Conservation (phyloP, 2,329 filamentous ascomycete species). For the Botrytis medusae region DNA sequence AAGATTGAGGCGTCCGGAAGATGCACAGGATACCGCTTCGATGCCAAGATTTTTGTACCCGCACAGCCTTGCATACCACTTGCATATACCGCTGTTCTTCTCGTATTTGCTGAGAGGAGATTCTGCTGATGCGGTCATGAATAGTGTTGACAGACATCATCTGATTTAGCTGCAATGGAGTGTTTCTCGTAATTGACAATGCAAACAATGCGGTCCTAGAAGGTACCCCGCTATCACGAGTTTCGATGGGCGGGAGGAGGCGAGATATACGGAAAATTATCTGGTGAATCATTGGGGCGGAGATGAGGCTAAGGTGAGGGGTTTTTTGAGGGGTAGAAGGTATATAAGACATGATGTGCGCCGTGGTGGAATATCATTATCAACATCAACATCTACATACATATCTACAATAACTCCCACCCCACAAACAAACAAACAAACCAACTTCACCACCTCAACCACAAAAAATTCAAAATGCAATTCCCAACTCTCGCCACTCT, state of each 20-base stretch:
- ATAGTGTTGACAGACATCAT: background rate
- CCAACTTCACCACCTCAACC: background rate
- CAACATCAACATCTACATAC: background rate
- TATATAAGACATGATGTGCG: constrained; percentile 15
- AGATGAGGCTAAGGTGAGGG: background rate
- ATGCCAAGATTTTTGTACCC: background rate
- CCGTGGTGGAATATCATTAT: background rate
- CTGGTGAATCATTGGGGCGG: background rate
- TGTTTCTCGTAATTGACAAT: constrained; percentile 2
- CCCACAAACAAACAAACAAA: background rate
- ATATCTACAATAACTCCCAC: background rate
- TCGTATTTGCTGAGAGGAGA: constrained; percentile 3
- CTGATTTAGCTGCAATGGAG: background rate
- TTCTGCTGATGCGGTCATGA: background rate
- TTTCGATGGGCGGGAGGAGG: background rate
- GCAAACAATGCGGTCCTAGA: background rate
- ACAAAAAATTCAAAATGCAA: constrained; percentile 44
- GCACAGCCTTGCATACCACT: background rate
- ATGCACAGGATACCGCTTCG: background rate
- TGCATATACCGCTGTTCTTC: background rate
- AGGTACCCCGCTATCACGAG: constrained; percentile 17
- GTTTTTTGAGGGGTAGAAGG: background rate
- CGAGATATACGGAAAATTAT: background rate
- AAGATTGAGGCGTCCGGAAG: background rate
- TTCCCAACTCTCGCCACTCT: constrained; percentile 43